Conservation (phyloP, 1,284 basidiomycete species). For the Hymenochaete sp. region DNA sequence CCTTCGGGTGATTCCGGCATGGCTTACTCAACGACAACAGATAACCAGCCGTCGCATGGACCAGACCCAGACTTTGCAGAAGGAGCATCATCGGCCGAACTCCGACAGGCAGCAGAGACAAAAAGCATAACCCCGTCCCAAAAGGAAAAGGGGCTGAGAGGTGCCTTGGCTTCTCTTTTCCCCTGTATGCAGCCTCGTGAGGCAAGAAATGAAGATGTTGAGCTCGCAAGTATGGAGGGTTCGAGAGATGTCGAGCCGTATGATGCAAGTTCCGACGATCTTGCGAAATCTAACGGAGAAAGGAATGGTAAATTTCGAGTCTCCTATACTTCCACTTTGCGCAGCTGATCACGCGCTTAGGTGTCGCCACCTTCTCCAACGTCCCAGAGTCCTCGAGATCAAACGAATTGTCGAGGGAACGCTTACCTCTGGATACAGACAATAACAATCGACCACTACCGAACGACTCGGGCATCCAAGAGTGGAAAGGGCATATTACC, state of each 20-base stretch:
- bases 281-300: slow-evolving; percentile 1
- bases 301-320: neutral
- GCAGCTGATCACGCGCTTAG: too few species aligned
- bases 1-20: too few species aligned
- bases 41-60: neutral
- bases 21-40: too few species aligned
- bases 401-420: neutral
- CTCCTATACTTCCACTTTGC: too few species aligned
- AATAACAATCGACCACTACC: too few species aligned
- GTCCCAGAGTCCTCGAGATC: neutral
- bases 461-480: too few species aligned
- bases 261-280: neutral
- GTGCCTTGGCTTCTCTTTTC: neutral
- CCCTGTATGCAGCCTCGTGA: slow-evolving; percentile 3
- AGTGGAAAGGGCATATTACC: slow-evolving; percentile 1
- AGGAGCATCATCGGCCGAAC: too few species aligned
- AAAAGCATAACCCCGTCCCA: neutral
- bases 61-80: too few species aligned
- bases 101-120: too few species aligned
- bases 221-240: neutral
- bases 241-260: neutral
- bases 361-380: neutral
- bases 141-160: neutral
- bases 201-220: neutral
- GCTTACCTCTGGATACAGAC: neutral